Base-by-base conservation (phyloP, 345 rosid species). In the Populus davidiana region DNA sequence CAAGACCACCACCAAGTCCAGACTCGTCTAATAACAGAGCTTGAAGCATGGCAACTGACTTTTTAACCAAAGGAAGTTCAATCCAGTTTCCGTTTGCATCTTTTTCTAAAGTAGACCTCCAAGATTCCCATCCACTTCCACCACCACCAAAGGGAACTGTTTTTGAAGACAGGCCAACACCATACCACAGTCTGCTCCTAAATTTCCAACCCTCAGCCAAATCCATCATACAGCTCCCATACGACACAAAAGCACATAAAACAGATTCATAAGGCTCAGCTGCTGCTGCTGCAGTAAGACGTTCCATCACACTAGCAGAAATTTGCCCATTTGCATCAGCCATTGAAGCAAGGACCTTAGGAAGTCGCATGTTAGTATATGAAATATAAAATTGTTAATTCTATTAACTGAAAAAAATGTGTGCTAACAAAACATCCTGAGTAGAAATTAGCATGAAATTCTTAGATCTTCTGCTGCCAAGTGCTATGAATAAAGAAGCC, bases 1-100 rank as follows among this genome's bases (percentile, higher is more conserved):
- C 99, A 80, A 96, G 98, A 80, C 99, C 99, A 78, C 99, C 98
- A 78, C 99, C 99, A 74, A 96, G 95, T 78, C 99, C 97, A 75
- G 97, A 91, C 79, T 96, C 97, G 76, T 96, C 98, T 84, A 96
- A 82, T 71, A 96, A 83, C 79, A 96, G 87, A 66, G 99, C 97
- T 87, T 94, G 97, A 79, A 96, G 99, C 98, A 96, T 94, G 75
- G 91, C 84, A 77, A 96, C 97, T 61, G 97, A 92, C 89, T 92
- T 96, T 89, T 94, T 89, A 35, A 96, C 95, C 82, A 96, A 72
- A 69, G 97, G 93, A 76, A 96, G 93, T 82, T 96, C 99, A 80
- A 94, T 90, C 99, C 99, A 96, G 84, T 83, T 89, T 80, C 98
- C 99, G 85, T 90, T 88, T 64, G 88, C 89, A 89, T 96, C 98